A percentile compares a stretch with the other conserved stretches of the same genome.
phyloP scores from a whole-genome alignment of 1,284 basidiomycete genomes.

The Apiotrichum sp. region DNA sequence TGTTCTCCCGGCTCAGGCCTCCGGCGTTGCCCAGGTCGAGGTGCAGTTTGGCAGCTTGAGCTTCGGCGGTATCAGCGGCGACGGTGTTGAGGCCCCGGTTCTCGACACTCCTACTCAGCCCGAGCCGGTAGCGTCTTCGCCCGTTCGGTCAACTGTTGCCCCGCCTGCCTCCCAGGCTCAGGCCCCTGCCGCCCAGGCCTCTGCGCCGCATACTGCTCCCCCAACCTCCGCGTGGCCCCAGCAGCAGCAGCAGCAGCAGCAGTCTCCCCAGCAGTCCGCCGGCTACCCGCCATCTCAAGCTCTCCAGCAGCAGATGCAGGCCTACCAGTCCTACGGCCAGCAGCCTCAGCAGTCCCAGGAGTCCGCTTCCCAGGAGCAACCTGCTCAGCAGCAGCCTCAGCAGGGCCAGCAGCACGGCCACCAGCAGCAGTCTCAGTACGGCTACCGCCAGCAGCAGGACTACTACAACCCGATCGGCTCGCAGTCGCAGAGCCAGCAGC shows the following conservation, averaged over 20 bases:
- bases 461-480: constrained; percentile 28
- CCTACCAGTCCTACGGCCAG: constrained; percentile 32
- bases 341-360: constrained; percentile 26
- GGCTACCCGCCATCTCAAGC: constrained; percentile 34
- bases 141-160: constrained; percentile 14
- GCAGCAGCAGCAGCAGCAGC: constrained; percentile 14
- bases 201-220: constrained; percentile 9
- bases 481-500: constrained; percentile 21
- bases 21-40: constrained; percentile 38
- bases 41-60: constrained; percentile 48
- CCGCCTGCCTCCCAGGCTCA: constrained; percentile 15
- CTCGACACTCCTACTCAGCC: constrained; percentile 21
- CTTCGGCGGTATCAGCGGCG: constrained; percentile 45
- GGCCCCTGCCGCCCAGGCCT: constrained; percentile 15
- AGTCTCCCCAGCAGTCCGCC: constrained; percentile 18
- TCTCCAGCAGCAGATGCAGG: constrained; percentile 36
- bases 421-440: constrained; percentile 23
- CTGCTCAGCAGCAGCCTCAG: constrained; percentile 22
- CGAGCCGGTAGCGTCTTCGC: constrained; percentile 16
- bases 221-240: constrained; percentile 6
- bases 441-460: constrained; percentile 36
- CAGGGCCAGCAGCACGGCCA: constrained; percentile 23
- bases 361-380: constrained; percentile 9
- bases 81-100: constrained; percentile 40
- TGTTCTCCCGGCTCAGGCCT: constrained; percentile 37